These are phyloP conservation scores for Hortiboletus flavorubellus DNA, from an alignment of 768 basidiomycete species.

Conservation along the genomic window DNA sequence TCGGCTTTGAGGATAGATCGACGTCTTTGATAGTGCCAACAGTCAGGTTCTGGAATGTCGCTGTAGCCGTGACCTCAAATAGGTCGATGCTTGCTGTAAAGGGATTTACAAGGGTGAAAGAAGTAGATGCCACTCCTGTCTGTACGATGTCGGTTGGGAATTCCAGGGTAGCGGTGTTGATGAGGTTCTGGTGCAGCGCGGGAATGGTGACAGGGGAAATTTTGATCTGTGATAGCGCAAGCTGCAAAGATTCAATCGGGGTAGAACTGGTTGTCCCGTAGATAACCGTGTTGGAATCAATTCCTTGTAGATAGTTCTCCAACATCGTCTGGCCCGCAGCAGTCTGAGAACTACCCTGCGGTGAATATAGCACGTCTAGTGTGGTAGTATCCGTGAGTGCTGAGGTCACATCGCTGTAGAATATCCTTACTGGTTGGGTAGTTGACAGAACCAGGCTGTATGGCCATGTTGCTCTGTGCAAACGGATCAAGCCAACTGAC, in stretches of 20 bases:
- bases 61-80: slow-evolving; percentile 50
- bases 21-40: slow-evolving; percentile 57
- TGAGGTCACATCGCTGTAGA: background rate
- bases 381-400: slow-evolving; percentile 2
- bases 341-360: slow-evolving; percentile 48
- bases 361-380: slow-evolving; percentile 58
- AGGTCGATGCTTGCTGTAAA: slow-evolving; percentile 73
- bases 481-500: slow-evolving; percentile 1
- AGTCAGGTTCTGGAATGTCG: slow-evolving; percentile 50
- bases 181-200: slow-evolving; percentile 58
- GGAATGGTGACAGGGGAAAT: slow-evolving; percentile 64
- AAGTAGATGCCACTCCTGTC: slow-evolving; percentile 56
- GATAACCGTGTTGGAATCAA: slow-evolving; percentile 53
- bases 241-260: slow-evolving; percentile 55
- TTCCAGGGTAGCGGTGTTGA: slow-evolving; percentile 50
- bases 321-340: slow-evolving; percentile 53
- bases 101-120: slow-evolving; percentile 60
- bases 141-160: slow-evolving; percentile 62
- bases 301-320: slow-evolving; percentile 67
- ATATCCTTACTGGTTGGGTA: slow-evolving; percentile 50
- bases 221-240: slow-evolving; percentile 56
- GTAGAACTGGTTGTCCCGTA: slow-evolving; percentile 54
- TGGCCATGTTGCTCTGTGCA: slow-evolving; percentile 48
- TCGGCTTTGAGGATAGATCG: slow-evolving; percentile 53
- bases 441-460: slow-evolving; percentile 53